Evolutionary conservation across 345 rosid genomes (phyloP).

Genomic region (Ceriops zippeliana): DNA sequence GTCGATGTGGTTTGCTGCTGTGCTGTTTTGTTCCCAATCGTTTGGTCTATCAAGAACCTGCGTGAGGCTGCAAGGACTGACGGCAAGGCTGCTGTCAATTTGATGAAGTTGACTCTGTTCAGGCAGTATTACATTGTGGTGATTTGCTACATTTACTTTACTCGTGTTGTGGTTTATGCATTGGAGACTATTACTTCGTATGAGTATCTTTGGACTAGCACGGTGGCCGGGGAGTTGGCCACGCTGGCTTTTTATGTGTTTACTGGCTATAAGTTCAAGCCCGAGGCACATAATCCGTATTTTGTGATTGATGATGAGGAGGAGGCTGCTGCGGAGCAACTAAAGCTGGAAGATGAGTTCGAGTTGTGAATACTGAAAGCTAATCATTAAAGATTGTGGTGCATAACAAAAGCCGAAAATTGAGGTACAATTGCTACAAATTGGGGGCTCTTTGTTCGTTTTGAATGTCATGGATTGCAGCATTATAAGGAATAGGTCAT

Average conservation of each 20-base stretch:
- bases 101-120: conserved; percentile 84
- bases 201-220: conserved; percentile 84
- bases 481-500: conserved; percentile 1
- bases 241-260: conserved; percentile 80
- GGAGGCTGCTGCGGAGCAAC: conserved; percentile 90
- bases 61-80: conserved; percentile 92
- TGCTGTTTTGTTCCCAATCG: conserved; percentile 90
- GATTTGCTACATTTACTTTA: conserved; percentile 91
- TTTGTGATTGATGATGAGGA: conserved; percentile 93
- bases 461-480: neutral
- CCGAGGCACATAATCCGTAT: conserved; percentile 92
- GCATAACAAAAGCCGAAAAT: neutral
- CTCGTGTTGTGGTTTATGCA: conserved; percentile 83
- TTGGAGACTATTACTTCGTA: conserved; percentile 88
- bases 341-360: conserved; percentile 98
- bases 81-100: conserved; percentile 91
- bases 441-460: conserved; percentile 1
- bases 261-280: conserved; percentile 87
- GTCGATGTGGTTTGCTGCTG: conserved; percentile 96
- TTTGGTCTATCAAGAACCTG: conserved; percentile 94
- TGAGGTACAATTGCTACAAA: conserved; percentile 30
- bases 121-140: conserved; percentile 97
- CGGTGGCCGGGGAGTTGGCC: conserved; percentile 84
- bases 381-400: conserved; percentile 13
- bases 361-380: conserved; percentile 49